Evolutionary conservation across 441 rosid genomes (phyloP), one percentile per base, ranked within the genome.

Genomic region (Pelargonium fulgidum): DNA sequence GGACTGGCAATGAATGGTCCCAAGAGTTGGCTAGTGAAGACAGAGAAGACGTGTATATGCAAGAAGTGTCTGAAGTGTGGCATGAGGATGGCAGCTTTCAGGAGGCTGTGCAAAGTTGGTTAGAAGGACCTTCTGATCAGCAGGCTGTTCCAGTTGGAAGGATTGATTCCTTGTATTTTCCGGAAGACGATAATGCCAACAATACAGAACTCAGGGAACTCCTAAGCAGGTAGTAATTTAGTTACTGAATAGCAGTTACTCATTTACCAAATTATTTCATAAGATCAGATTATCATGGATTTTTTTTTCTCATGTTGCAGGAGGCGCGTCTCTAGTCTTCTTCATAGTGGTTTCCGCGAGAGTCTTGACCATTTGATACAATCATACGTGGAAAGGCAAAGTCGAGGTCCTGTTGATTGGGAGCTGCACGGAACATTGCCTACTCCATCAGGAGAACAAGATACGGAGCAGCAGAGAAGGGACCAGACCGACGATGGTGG

Each of bases 291-390:
- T 59, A 62, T 68, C 69, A 56, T 47, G 78, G 67, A 73, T 47
- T 29, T 16, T 39, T 67, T 67, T 65, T 77, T 68, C 77, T 75
- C 8, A 47, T 79, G 20, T 56, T 83, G 70, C 72, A 93, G 99
- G 94, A 87, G 99, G 81, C 87, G 97, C 48, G 99, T 93, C 39
- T 91, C 99, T 66, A 89, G 83, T 71, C 96, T 93, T 79, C 93
- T 93, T 63, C 89, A 62, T 24, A 93, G 99, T 79, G 87, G 91
- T 76, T 91, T 93, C 77, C 90, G 97, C 8, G 87, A 87, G 76
- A 88, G 85, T 75, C 99, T 93, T 71, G 88, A 91, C 74, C 96
- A 86, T 41, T 78, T 93, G 81, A 73, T 91, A 71, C 97, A 80
- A 71, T 89, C 99, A 58, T 88, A 91, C 72, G 90, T 84, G 78